Evolutionary conservation across 352 stramenopile genomes (phyloP).

Genomic region (Pythium scleroteichum): DNA sequence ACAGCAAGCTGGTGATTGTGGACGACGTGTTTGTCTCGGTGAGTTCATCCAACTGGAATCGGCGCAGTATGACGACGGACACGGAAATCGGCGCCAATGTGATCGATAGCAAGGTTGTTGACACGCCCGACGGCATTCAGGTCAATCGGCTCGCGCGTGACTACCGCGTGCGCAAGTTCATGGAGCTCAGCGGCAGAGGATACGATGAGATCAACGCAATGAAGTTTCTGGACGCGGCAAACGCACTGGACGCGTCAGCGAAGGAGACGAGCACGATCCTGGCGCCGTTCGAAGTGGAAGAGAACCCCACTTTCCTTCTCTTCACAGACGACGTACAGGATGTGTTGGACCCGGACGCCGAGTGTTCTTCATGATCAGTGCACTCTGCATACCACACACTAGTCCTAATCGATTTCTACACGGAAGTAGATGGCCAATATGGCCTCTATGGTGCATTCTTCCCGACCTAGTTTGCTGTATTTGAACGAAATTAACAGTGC

Average conservation of each 20-base stretch:
- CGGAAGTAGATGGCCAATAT: too few species aligned
- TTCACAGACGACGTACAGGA: slow-evolving; percentile 9
- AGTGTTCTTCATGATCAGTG: background rate
- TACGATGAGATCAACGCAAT: slow-evolving; percentile 41
- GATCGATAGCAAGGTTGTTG: slow-evolving; percentile 39
- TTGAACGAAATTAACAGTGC: too few species aligned
- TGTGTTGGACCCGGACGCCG: slow-evolving; percentile 3
- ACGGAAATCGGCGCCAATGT: slow-evolving; percentile 58
- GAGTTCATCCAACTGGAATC: slow-evolving; percentile 69
- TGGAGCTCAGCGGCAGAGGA: slow-evolving; percentile 41
- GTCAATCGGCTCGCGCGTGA: slow-evolving; percentile 42
- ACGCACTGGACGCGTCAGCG: slow-evolving; percentile 13
- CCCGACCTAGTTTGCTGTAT: too few species aligned
- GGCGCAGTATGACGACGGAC: slow-evolving; percentile 65
- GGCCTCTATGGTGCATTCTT: too few species aligned
- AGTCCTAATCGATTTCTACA: too few species aligned
- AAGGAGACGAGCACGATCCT: slow-evolving; percentile 1
- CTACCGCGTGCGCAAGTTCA: slow-evolving; percentile 60
- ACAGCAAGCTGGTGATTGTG: slow-evolving; percentile 57
- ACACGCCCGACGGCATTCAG: slow-evolving; percentile 37
- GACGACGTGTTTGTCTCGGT: slow-evolving; percentile 69
- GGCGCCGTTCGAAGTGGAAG: background rate
- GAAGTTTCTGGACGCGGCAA: slow-evolving; percentile 42
- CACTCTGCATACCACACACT: too few species aligned
- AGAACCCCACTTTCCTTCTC: slow-evolving; percentile 13